Conservation (phyloP, 169 alveolate species). For the Cryptosporidium sp. region DNA sequence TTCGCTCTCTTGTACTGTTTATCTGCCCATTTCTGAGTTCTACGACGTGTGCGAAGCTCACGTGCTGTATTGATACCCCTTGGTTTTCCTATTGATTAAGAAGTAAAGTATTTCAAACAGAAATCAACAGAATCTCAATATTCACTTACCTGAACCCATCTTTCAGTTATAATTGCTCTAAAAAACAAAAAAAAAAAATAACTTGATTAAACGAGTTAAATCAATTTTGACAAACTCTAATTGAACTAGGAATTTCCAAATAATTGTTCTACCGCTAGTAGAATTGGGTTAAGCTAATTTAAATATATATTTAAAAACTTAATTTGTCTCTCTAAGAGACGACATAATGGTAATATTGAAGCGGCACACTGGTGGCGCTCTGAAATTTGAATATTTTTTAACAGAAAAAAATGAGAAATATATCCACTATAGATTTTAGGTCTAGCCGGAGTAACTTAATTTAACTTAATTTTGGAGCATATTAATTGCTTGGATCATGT, state of each 20-base stretch:
- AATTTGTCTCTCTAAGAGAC: slow-evolving; percentile 61
- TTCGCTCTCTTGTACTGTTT: slow-evolving; percentile 96
- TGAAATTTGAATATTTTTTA: background rate
- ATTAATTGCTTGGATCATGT: slow-evolving; percentile 3
- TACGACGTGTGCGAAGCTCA: slow-evolving; percentile 96
- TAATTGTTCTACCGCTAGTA: slow-evolving; percentile 30
- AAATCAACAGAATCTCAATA: background rate
- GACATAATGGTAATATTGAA: background rate
- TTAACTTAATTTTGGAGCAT: background rate
- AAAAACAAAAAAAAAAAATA: slow-evolving; percentile 1
- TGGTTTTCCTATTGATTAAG: slow-evolving; percentile 90
- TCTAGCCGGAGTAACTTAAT: background rate
- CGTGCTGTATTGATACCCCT: slow-evolving; percentile 98
- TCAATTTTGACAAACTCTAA: background rate
- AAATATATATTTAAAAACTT: background rate
- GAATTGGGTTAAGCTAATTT: background rate
- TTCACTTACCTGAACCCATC: slow-evolving; percentile 75
- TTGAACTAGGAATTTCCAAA: background rate
- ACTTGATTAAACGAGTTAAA: background rate
- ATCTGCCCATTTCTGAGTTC: slow-evolving; percentile 98
- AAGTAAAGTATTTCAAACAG: background rate
- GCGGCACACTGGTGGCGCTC: slow-evolving; percentile 8
- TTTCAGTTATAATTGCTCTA: background rate
- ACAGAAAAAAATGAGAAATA: background rate
- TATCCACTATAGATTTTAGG: background rate